Evolutionary conservation across 176 grass and related monocot genomes (phyloP).

Genomic region (Stipa capillata): DNA sequence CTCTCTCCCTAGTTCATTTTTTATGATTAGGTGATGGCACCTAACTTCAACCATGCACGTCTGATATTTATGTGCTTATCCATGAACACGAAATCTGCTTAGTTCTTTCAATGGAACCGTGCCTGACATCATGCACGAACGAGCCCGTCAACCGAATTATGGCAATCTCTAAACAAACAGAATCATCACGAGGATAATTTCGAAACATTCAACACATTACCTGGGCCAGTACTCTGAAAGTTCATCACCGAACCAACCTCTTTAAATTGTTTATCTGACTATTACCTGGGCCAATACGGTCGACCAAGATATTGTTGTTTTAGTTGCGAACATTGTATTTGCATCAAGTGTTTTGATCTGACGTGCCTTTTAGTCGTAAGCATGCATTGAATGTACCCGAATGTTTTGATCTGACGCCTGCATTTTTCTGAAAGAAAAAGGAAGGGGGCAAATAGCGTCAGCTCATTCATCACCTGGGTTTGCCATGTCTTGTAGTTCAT

Average conservation of each 20-base stretch:
- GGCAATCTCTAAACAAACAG: neutral
- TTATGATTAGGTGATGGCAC: neutral
- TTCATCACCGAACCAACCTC: neutral
- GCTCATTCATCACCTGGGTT: neutral
- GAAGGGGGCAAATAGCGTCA: neutral
- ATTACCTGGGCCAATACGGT: neutral
- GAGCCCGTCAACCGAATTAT: neutral
- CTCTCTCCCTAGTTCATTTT: neutral
- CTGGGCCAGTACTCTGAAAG: neutral
- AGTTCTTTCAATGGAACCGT: neutral
- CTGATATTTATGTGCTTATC: neutral
- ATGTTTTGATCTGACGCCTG: neutral
- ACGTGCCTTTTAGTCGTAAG: constrained; percentile 16
- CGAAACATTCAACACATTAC: neutral
- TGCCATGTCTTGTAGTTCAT: neutral
- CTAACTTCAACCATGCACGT: constrained; percentile 6
- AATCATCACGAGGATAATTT: constrained; percentile 2
- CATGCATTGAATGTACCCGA: constrained; percentile 9
- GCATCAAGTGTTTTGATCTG: neutral
- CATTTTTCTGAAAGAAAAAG: neutral
- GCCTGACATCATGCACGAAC: neutral
- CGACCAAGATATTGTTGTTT: constrained; percentile 37
- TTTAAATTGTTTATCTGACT: neutral
- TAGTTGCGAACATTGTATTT: constrained; percentile 10
- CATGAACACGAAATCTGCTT: neutral